phyloP scores from a whole-genome alignment of 129 eudicot species.

The Apium graveolens region DNA sequence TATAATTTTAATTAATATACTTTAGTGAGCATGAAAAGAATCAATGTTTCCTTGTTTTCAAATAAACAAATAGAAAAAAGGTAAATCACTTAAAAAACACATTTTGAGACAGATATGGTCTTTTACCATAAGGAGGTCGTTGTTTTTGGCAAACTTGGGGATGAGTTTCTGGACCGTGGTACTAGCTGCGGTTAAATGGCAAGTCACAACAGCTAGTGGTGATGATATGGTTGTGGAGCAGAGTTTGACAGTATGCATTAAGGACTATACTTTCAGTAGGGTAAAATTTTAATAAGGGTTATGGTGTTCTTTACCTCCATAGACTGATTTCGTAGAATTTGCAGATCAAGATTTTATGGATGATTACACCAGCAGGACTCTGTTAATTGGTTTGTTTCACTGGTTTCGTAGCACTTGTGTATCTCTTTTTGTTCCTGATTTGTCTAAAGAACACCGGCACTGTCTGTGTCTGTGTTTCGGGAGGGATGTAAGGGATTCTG shows the following conservation, averaged over 20 bases:
- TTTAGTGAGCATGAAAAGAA: neutral
- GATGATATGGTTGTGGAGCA: neutral
- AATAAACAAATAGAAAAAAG: neutral
- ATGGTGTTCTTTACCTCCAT: neutral
- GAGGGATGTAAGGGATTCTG: too few species aligned
- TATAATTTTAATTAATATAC: neutral
- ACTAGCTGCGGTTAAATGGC: neutral
- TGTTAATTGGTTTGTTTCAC: neutral
- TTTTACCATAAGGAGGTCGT: neutral
- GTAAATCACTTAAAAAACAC: neutral
- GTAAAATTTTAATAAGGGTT: neutral
- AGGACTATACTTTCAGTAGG: neutral
- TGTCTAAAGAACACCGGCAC: neutral
- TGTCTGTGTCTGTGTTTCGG: neutral
- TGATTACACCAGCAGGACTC: neutral
- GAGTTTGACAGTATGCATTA: neutral
- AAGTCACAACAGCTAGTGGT: neutral
- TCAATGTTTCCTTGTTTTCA: neutral
- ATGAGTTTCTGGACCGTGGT: neutral
- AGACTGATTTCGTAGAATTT: neutral
- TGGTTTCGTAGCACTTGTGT: neutral
- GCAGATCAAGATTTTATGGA: neutral
- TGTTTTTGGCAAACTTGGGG: neutral
- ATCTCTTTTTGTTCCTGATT: neutral
- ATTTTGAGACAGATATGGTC: neutral